Percentiles rank a stretch among this genome's conserved stretches.
Conservation (phyloP, 2,329 filamentous ascomycete species). For the Xylaria sp. region DNA sequence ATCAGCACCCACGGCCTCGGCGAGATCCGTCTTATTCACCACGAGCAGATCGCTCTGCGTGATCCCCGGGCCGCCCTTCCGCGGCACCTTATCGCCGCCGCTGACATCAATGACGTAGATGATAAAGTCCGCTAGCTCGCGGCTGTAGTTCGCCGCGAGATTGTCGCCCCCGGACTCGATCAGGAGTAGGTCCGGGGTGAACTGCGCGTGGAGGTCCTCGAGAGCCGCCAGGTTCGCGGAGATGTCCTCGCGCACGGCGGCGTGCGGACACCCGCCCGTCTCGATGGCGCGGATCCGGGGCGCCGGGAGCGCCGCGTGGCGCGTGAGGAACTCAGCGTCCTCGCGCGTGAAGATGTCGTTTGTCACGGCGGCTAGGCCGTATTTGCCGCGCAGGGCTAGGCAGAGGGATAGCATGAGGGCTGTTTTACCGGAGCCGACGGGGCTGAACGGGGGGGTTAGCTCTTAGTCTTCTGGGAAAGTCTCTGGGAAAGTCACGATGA, state of each 20-base stretch:
- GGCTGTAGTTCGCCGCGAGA: conserved; percentile 92
- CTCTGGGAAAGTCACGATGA: not conserved
- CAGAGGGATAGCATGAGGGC: conserved; percentile 95
- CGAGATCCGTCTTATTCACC: conserved; percentile 97
- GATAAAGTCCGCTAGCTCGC: conserved; percentile 96
- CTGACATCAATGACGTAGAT: conserved; percentile 98
- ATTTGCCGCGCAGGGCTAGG: conserved; percentile 76
- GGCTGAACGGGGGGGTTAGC: conserved; percentile 53
- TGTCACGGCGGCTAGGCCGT: conserved; percentile 92
- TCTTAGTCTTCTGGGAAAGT: not conserved
- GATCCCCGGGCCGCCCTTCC: conserved; percentile 96
- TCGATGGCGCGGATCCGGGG: conserved; percentile 92
- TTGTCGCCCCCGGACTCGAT: conserved; percentile 98
- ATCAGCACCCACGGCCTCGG: conserved; percentile 88
- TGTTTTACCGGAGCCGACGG: conserved; percentile 96
- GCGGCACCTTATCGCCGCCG: conserved; percentile 93
- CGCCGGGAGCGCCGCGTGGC: conserved; percentile 80
- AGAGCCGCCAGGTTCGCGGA: conserved; percentile 90
- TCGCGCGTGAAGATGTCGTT: conserved; percentile 99
- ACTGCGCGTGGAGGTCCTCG: conserved; percentile 83
- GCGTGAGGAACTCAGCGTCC: conserved; percentile 96
- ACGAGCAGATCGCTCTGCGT: conserved; percentile 93
- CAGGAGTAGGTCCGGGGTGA: conserved; percentile 81
- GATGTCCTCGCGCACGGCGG: conserved; percentile 96
- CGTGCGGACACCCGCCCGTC: conserved; percentile 95